A percentile compares a stretch with the other conserved stretches of the same genome.
phyloP scores from a whole-genome alignment of 345 rosid species.

The Combretum micranthum region DNA sequence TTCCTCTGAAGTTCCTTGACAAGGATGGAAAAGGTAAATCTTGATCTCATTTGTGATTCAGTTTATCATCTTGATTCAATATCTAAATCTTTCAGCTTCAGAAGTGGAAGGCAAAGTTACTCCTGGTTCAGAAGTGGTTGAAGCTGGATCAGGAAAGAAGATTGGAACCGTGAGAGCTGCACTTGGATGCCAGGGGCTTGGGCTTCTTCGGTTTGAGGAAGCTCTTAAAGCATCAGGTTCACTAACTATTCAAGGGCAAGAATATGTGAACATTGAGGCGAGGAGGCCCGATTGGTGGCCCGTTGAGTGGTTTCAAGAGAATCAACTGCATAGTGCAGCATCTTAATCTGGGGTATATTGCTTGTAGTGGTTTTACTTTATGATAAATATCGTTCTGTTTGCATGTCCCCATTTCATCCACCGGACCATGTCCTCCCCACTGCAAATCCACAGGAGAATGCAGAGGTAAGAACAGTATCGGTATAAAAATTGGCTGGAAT shows the following conservation, averaged over 20 bases:
- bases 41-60: neutral
- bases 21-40: constrained; percentile 46
- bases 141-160: constrained; percentile 53
- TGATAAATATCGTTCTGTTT: no score
- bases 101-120: constrained; percentile 50
- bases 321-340: constrained; percentile 26
- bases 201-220: constrained; percentile 63
- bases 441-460: no score
- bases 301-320: constrained; percentile 52
- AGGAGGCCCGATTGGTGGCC: constrained; percentile 86
- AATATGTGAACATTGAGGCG: constrained; percentile 56
- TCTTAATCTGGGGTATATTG: constrained; percentile 17
- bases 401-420: no score
- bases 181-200: constrained; percentile 66
- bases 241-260: constrained; percentile 40
- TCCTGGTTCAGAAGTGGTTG: constrained; percentile 60
- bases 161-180: constrained; percentile 64
- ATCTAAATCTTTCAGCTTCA: constrained; percentile 14
- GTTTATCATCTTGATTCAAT: neutral
- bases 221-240: constrained; percentile 39
- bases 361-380: no score
- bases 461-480: no score
- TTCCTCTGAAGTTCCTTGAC: constrained; percentile 61
- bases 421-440: no score
- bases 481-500: no score